phyloP scores from a whole-genome alignment of 2,329 filamentous ascomycete species.

The Pseudogymnoascus sp. region DNA sequence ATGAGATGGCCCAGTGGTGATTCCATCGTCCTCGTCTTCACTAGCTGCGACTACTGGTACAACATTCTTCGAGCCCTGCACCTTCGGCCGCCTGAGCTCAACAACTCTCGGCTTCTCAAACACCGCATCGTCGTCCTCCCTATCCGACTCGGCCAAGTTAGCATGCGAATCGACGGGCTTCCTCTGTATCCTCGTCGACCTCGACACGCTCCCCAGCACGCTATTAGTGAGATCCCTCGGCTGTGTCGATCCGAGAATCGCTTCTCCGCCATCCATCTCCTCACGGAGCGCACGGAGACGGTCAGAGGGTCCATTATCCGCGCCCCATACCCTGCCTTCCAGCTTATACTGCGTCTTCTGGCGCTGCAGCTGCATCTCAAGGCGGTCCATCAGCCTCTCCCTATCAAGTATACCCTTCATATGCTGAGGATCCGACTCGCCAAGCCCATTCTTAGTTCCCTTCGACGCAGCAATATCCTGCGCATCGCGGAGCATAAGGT shows the following conservation, averaged over 20 bases:
- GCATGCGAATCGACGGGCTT: slow-evolving; percentile 40
- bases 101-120: slow-evolving; percentile 69
- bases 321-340: slow-evolving; percentile 84
- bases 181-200: slow-evolving; percentile 47
- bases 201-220: slow-evolving; percentile 63
- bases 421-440: slow-evolving; percentile 58
- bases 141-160: slow-evolving; percentile 30
- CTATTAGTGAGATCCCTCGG: slow-evolving; percentile 60
- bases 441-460: slow-evolving; percentile 48
- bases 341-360: slow-evolving; percentile 98
- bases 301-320: slow-evolving; percentile 77
- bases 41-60: slow-evolving; percentile 43
- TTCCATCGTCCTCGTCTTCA: slow-evolving; percentile 43
- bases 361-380: slow-evolving; percentile 91
- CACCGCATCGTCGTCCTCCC: slow-evolving; percentile 44
- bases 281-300: slow-evolving; percentile 84
- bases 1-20: slow-evolving; percentile 67
- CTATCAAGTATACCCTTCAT: slow-evolving; percentile 92
- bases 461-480: slow-evolving; percentile 91
- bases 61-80: slow-evolving; percentile 31
- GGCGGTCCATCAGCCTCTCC: slow-evolving; percentile 81
- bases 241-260: slow-evolving; percentile 43
- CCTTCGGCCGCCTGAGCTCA: slow-evolving; percentile 61
- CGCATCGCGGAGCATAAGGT: slow-evolving; percentile 95
- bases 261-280: slow-evolving; percentile 70